Base-by-base conservation (phyloP, 2,329 filamentous ascomycete genomes). In the Pseudogymnoascus sp. region DNA sequence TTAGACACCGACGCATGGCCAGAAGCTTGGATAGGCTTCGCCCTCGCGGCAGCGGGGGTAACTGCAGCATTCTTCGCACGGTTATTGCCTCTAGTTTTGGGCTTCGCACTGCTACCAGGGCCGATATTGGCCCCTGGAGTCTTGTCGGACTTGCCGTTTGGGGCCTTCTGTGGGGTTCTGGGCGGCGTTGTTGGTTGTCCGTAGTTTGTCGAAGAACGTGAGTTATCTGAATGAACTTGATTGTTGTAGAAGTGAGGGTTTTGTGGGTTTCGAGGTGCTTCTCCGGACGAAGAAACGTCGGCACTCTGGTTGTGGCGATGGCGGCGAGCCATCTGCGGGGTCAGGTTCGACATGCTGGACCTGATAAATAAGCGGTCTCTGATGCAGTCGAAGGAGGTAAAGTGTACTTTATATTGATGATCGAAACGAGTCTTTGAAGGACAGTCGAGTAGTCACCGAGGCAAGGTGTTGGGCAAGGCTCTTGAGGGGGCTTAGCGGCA, bases 361-460 rank as follows among this genome's bases (percentile, higher is more conserved):
- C 79, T 77, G 75, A 77, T 75, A 79, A 78, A 80, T 80, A 79
- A 71, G 73, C 76, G 78, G 76, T 76, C 77, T 72, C 69, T 66
- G 33, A 59, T 27, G 58, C 58, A 25, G 58, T 66, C 67, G 64
- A 69, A 39, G 60, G 37, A 61, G 65, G 65, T 64, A 61, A 64
- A 62, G 70, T 68, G 70, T 65, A 68, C 48, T 55, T 55, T 13
- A 55, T 55, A 55, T 55, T 33, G 48, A 55, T 13, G 48, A 7
- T 55, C 9, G 9, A 21, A 15, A 55, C 29, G 21, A 12, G 48
- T 31, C 48, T 33, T 55, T 6, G 29, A 31, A 33, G 48, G 48
- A 55, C 29, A 55, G 48, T 15, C n/a, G 29, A 18, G 29, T 31
- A 55, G 48, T n/a, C 27, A 33, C 66, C 69, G 66, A 69, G 65